Evolutionary conservation across 1,284 basidiomycete genomes (phyloP).

Genomic region (Ceratobasidium sp.): DNA sequence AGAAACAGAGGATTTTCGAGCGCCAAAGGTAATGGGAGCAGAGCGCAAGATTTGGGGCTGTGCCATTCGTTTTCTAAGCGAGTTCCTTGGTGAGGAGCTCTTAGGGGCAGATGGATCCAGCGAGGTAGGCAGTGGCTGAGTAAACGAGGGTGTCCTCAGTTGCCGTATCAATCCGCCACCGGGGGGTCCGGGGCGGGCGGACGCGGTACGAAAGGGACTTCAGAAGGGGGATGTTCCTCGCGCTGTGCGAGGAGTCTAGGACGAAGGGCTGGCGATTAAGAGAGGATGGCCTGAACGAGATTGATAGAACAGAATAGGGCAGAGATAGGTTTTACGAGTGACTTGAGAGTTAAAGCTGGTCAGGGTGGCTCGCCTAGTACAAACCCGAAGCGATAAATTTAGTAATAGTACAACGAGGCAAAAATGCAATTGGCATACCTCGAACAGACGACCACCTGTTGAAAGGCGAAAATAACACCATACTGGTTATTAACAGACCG

Average conservation of each 20-base stretch:
- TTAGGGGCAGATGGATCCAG: conserved; percentile 30
- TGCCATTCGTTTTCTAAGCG: conserved; percentile 61
- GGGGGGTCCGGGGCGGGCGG: conserved; percentile 74
- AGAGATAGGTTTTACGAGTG: not conserved
- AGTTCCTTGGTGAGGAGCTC: conserved; percentile 39
- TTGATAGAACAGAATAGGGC: conserved; percentile 26
- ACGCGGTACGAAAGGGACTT: conserved; percentile 59
- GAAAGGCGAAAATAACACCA: conserved; percentile 44
- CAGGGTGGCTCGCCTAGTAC: conserved; percentile 80
- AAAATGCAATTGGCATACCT: conserved; percentile 66
- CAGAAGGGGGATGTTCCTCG: conserved; percentile 75
- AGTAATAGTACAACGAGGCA: not conserved
- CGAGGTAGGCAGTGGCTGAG: conserved; percentile 20
- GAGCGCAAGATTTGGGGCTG: conserved; percentile 63
- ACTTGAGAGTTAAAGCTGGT: conserved; percentile 50
- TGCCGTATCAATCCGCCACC: conserved; percentile 77
- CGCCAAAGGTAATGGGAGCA: conserved; percentile 61
- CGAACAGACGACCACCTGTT: conserved; percentile 80
- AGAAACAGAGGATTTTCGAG: conserved; percentile 45
- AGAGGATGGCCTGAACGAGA: conserved; percentile 47
- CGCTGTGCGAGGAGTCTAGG: conserved; percentile 69
- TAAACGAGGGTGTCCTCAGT: conserved; percentile 49
- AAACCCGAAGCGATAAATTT: too few species aligned
- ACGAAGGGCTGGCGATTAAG: conserved; percentile 55
- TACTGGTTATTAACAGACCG: not conserved